Conservation (phyloP, 2,329 filamentous ascomycete genomes). For the Venturia nashicola region DNA sequence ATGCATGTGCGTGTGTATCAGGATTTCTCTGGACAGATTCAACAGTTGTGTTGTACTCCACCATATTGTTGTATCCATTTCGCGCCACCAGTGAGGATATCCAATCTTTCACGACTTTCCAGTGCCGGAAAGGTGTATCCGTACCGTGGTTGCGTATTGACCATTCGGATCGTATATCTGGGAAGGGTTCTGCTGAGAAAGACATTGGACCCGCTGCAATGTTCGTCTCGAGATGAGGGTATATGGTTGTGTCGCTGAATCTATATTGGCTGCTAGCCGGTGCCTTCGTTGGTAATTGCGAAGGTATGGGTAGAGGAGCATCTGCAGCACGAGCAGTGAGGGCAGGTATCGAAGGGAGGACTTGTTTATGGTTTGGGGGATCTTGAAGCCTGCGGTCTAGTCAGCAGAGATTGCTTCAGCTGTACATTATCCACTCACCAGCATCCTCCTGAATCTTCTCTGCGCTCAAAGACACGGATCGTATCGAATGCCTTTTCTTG, state of each 20-base stretch:
- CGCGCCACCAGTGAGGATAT: neutral
- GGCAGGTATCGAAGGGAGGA: neutral
- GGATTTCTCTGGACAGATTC: constrained; percentile 1
- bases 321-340: neutral
- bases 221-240: constrained; percentile 29
- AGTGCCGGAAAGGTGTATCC: constrained; percentile 6
- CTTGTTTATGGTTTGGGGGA: neutral
- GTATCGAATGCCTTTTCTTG: constrained; percentile 46
- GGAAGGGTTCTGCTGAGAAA: constrained; percentile 40
- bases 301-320: neutral
- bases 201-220: constrained; percentile 45
- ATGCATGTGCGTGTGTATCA: neutral
- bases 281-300: neutral
- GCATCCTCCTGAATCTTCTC: constrained; percentile 46
- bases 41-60: constrained; percentile 3
- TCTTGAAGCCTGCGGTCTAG: neutral
- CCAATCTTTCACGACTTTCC: neutral
- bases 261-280: neutral
- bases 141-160: constrained; percentile 28
- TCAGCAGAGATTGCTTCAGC: neutral
- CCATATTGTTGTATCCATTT: constrained; percentile 2
- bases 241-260: neutral
- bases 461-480: constrained; percentile 50
- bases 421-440: constrained; percentile 33
- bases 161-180: constrained; percentile 40